Evolutionary conservation across 2,329 filamentous ascomycete genomes (phyloP).

Genomic region (Venturia nashicola): DNA sequence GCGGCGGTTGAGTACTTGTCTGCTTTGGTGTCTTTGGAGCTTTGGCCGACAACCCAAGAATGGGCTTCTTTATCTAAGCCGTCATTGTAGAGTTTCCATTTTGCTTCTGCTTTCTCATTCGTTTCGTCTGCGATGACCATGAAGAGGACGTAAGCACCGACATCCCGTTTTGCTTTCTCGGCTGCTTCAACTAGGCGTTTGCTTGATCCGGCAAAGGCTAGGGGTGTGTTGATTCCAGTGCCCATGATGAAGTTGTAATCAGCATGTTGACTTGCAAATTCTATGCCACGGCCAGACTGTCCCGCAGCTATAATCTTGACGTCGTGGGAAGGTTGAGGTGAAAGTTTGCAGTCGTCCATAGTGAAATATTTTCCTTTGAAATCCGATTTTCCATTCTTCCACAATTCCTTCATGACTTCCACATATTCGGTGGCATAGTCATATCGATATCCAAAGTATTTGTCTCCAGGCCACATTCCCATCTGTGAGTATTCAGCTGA

Average conservation of each 20-base stretch:
- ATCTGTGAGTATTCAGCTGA: conserved; percentile 23
- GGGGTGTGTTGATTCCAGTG: conserved; percentile 21
- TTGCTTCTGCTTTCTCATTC: conserved; percentile 19
- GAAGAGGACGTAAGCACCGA: conserved; percentile 23
- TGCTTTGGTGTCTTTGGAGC: conserved; percentile 20
- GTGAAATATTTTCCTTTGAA: conserved; percentile 23
- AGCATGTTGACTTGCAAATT: conserved; percentile 21
- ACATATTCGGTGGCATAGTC: conserved; percentile 24
- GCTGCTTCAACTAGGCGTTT: conserved; percentile 19
- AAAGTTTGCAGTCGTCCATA: conserved; percentile 24
- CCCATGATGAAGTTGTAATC: conserved; percentile 24
- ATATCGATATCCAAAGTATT: conserved; percentile 22
- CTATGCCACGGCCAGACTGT: conserved; percentile 21
- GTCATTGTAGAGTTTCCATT: conserved; percentile 22
- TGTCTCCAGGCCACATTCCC: conserved; percentile 22
- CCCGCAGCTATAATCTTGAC: conserved; percentile 23
- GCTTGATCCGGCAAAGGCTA: conserved; percentile 16
- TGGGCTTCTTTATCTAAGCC: conserved; percentile 21
- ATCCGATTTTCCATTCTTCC: conserved; percentile 20
- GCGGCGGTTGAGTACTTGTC: conserved; percentile 19
- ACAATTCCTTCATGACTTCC: conserved; percentile 22
- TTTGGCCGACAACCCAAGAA: conserved; percentile 22
- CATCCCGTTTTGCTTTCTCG: conserved; percentile 18
- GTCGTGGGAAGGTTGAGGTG: conserved; percentile 7
- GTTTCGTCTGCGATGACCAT: conserved; percentile 24